Percentiles rank a stretch among this genome's conserved stretches.
Conservation (phyloP, 441 rosid species). For the Pelargonium myrrhifolium region DNA sequence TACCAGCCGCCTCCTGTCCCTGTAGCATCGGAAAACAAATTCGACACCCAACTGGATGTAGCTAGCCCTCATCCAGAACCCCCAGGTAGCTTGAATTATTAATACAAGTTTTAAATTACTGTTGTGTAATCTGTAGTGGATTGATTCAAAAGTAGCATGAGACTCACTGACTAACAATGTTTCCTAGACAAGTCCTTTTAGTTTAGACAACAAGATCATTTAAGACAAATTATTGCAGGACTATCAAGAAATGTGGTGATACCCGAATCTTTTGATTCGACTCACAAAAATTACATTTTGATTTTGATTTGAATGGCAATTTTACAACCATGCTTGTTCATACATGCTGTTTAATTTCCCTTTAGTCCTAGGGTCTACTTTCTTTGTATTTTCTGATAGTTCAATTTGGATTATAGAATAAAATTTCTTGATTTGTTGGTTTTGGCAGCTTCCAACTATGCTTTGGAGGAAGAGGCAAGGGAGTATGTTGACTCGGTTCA, state of each 20-base stretch:
- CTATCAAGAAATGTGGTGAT: too few species aligned
- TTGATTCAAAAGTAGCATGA: background rate
- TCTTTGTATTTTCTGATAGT: background rate
- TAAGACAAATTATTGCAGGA: too few species aligned
- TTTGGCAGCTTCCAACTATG: conserved; percentile 44
- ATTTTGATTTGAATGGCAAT: too few species aligned
- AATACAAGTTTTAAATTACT: background rate
- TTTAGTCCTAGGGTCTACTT: background rate
- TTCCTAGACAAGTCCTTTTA: too few species aligned
- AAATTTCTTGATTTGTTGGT: conserved; percentile 2
- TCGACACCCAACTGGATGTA: conserved; percentile 42
- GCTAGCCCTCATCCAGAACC: conserved; percentile 50
- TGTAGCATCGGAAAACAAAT: conserved; percentile 35
- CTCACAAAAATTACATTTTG: too few species aligned
- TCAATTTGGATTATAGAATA: background rate
- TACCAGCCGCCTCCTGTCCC: conserved; percentile 43
- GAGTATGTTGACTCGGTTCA: conserved; percentile 46
- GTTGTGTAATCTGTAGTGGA: too few species aligned
- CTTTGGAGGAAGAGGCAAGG: conserved; percentile 55
- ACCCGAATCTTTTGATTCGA: too few species aligned
- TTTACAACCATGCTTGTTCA: too few species aligned
- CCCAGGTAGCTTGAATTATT: conserved; percentile 39
- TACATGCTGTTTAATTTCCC: too few species aligned
- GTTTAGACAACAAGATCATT: too few species aligned
- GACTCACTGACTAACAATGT: background rate